Conservation (phyloP, 805 yeast genomes). For the Hanseniaspora meyeri region DNA sequence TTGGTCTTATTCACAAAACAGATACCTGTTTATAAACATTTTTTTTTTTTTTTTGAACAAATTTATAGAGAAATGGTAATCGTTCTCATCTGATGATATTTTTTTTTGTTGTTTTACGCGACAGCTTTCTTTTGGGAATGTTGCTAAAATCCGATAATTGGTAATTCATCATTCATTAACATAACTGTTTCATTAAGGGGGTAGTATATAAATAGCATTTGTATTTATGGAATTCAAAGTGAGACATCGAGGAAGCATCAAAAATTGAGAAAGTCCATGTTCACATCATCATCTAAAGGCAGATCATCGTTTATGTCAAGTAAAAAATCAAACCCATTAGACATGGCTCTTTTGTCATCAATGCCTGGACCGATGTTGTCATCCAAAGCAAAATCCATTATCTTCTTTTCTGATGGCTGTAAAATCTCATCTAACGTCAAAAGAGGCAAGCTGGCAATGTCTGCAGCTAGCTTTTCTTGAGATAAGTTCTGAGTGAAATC, state of each 20-base stretch:
- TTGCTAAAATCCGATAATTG: background rate
- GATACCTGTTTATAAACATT: no score
- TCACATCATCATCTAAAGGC: conserved; percentile 8
- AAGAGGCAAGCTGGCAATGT: background rate
- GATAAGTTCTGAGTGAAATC: background rate
- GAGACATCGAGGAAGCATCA: background rate
- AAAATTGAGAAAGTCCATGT: conserved; percentile 14
- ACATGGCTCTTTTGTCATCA: background rate
- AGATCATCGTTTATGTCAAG: conserved; percentile 5
- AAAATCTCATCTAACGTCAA: conserved; percentile 1
- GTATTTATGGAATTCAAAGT: no score
- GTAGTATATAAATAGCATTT: background rate
- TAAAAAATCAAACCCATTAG: conserved; percentile 4
- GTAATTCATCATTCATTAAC: background rate
- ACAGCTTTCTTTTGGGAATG: conserved; percentile 9
- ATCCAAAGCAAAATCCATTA: background rate
- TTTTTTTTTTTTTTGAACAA: no score
- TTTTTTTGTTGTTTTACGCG: conserved; percentile 15
- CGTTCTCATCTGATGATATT: background rate
- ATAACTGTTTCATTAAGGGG: background rate
- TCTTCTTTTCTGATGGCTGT: background rate
- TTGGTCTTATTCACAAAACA: background rate
- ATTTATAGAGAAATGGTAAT: no score
- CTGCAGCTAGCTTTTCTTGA: background rate
- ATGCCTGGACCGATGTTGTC: background rate